Evolutionary conservation across 2,329 filamentous ascomycete species (phyloP).

Genomic region (Pestalotiopsis sp.): DNA sequence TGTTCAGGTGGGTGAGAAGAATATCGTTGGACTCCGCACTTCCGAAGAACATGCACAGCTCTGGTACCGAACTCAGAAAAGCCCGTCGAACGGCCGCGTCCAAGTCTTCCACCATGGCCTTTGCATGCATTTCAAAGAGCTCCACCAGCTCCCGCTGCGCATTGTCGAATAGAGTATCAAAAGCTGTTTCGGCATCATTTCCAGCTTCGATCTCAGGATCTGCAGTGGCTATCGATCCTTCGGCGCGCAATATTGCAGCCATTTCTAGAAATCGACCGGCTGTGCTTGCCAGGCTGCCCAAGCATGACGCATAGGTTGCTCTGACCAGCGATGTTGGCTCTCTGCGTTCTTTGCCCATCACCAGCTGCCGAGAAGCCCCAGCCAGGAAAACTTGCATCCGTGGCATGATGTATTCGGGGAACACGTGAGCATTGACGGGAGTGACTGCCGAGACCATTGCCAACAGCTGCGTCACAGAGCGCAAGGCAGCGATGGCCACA

Average conservation of each 20-base stretch:
- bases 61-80: constrained; percentile 88
- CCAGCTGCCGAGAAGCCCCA: constrained; percentile 37
- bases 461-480: constrained; percentile 85
- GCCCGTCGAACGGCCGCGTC: constrained; percentile 86
- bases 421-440: constrained; percentile 70
- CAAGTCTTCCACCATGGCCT: constrained; percentile 83
- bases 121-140: constrained; percentile 86
- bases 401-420: constrained; percentile 69
- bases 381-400: constrained; percentile 59
- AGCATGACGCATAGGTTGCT: constrained; percentile 89
- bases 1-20: constrained; percentile 94
- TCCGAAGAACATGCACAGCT: constrained; percentile 93
- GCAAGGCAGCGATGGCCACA: constrained; percentile 82
- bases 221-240: constrained; percentile 75
- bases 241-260: constrained; percentile 83
- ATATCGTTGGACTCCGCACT: constrained; percentile 92
- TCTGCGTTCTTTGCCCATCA: constrained; percentile 37
- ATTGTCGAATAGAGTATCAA: constrained; percentile 84
- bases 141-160: constrained; percentile 82
- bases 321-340: constrained; percentile 73
- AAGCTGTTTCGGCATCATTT: constrained; percentile 66
- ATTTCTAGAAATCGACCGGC: constrained; percentile 87
- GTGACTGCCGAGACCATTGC: constrained; percentile 89
- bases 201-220: constrained; percentile 82
- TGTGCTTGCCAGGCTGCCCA: constrained; percentile 85